Evolutionary conservation across 192 early-diverging fungal species (phyloP).

Genomic region (Borealophlyctis nickersoniae): DNA sequence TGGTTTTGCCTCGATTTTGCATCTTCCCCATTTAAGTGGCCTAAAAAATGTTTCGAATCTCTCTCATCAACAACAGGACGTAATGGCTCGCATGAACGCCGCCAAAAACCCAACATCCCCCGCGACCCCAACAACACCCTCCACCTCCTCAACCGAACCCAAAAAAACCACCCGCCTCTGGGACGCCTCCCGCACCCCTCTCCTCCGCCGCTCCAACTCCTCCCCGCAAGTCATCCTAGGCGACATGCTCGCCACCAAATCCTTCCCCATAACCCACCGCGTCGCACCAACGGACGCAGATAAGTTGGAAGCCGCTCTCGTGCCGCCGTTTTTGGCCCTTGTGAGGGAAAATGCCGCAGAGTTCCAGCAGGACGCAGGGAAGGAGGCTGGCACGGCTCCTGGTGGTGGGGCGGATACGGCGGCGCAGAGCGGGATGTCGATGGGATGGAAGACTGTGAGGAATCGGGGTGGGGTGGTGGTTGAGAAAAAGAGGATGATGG

Average conservation of each 20-base stretch:
- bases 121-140: neutral
- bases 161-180: neutral
- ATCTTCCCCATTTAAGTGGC: neutral
- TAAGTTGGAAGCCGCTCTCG: constrained; percentile 22
- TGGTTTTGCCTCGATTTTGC: neutral
- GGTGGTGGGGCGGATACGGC: constrained; percentile 1
- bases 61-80: constrained; percentile 5
- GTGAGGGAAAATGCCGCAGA: constrained; percentile 16
- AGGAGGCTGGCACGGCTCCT: neutral
- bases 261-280: constrained; percentile 15
- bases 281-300: neutral
- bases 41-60: neutral
- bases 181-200: neutral
- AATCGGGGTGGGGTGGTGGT: constrained; percentile 32
- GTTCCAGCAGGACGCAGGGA: neutral
- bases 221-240: neutral
- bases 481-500: constrained; percentile 34
- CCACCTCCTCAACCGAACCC: constrained; percentile 6
- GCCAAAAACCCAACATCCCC: constrained; percentile 17
- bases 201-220: neutral
- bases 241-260: constrained; percentile 9
- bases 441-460: constrained; percentile 42
- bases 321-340: constrained; percentile 22
- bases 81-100: constrained; percentile 16
- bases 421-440: neutral